Base-by-base conservation (phyloP, 2,329 filamentous ascomycete species). In the Chaetothyriales sp. region DNA sequence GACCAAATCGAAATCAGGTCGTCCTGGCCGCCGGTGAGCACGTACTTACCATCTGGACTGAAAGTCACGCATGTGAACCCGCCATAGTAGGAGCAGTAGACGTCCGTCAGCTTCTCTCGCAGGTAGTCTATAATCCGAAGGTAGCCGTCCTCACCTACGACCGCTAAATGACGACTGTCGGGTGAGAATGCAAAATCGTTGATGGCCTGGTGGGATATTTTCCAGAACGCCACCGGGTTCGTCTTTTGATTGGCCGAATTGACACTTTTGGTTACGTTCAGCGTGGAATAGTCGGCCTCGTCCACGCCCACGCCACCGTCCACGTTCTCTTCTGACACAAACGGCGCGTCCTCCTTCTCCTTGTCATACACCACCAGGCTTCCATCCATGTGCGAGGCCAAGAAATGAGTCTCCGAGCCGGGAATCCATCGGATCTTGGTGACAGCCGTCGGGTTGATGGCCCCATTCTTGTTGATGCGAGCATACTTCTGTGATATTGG, bases 1-100 rank as follows among this genome's bases (percentile, higher is more conserved):
- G 83, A 92, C 92, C 92, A 98, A 59, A 98, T 95, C 0, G 88
- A 93, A 10, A 98, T 84, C 8, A 96, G 73, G 64, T 98, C 92
- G 65, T 98, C 92, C 67, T 96, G 90, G 3, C 92, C 89, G 49
- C 92, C 92, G 0, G 92, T 95, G 18, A 98, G 74, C 48, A 98
- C 81, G 65, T 96, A 98, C 64, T 93, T 90, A 48, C 88, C 89
- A 63, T 98, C 92, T 8, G 92, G 92, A 5, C 90, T 95, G 92
- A 92, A 98, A 68, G 87, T 94, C 1, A 95, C 88, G 63, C 88
- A 95, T 44, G 84, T 84, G 54, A 98, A 75, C 2, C 87, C 90
- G 46, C 92, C 92, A 61, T 95, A 98, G 70, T 95, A 98, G 50
- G 86, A 86, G 60, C 83, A 80, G 66, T 86, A 95, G 44, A 95